Conservation (phyloP, 1,139 yeast genomes). For the Saccharomyces hybrid region DNA sequence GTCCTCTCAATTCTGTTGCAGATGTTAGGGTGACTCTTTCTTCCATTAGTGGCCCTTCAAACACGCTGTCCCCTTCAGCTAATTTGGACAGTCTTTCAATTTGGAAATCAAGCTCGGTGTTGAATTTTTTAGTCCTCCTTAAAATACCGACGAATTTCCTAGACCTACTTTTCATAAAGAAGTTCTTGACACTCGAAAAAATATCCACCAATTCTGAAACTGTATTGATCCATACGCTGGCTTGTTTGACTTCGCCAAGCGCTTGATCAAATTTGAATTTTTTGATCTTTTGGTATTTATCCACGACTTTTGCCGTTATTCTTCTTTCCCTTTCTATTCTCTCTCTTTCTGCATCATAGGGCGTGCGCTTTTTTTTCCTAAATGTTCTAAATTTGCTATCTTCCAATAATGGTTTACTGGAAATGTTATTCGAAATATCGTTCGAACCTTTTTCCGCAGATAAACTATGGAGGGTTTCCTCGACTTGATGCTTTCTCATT, state of each 20-base stretch:
- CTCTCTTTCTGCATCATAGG: constrained; percentile 49
- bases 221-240: constrained; percentile 73
- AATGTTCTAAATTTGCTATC: constrained; percentile 30
- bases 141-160: constrained; percentile 63
- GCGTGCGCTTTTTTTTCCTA: constrained; percentile 27
- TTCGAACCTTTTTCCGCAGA: constrained; percentile 9
- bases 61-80: constrained; percentile 51
- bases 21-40: constrained; percentile 37
- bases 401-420: constrained; percentile 34
- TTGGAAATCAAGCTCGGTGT: constrained; percentile 63
- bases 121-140: constrained; percentile 51
- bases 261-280: constrained; percentile 50
- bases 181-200: constrained; percentile 66
- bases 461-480: too few species aligned
- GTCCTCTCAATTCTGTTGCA: constrained; percentile 58
- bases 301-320: constrained; percentile 54
- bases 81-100: constrained; percentile 59
- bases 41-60: constrained; percentile 33
- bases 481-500: too few species aligned
- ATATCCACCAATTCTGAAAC: constrained; percentile 80
- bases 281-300: constrained; percentile 56
- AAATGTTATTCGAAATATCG: constrained; percentile 9
- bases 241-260: constrained; percentile 53
- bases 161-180: constrained; percentile 70
- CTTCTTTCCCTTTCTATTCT: constrained; percentile 49